Conservation (phyloP, 2,329 filamentous ascomycete species). For the Fusarium lateritium region DNA sequence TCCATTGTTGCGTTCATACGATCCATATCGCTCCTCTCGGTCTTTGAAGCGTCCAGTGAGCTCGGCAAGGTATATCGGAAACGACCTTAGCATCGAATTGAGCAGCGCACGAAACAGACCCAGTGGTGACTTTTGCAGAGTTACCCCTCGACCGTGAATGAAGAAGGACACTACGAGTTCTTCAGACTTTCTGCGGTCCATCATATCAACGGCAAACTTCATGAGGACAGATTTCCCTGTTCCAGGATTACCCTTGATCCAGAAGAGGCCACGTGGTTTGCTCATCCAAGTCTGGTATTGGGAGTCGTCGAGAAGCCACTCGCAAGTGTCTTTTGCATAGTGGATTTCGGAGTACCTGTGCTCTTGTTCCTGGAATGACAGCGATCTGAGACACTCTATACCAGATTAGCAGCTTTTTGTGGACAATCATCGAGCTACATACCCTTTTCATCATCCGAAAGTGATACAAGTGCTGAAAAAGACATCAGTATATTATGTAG, state of each 20-base stretch:
- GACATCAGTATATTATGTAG: neutral
- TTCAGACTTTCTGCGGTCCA: neutral
- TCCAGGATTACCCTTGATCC: slow-evolving; percentile 4
- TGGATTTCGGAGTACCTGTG: neutral
- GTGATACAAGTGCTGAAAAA: neutral
- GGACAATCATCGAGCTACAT: fast-evolving
- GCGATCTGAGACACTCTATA: neutral
- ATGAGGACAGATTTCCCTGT: neutral
- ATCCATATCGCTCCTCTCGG: neutral
- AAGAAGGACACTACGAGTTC: neutral
- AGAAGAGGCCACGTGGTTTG: neutral
- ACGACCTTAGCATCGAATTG: neutral
- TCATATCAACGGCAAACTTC: neutral
- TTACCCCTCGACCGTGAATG: fast-evolving
- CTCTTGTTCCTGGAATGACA: neutral
- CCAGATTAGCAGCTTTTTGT: fast-evolving
- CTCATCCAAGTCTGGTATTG: neutral
- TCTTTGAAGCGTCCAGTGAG: neutral
- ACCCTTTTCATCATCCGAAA: neutral
- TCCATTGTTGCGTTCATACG: neutral
- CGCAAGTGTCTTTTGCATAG: neutral
- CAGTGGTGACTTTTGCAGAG: neutral
- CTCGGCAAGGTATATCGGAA: fast-evolving
- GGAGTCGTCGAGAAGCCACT: neutral
- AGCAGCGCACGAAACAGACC: neutral